Conservation (phyloP, 1,284 basidiomycete species). For the Fistulina hepatica region DNA sequence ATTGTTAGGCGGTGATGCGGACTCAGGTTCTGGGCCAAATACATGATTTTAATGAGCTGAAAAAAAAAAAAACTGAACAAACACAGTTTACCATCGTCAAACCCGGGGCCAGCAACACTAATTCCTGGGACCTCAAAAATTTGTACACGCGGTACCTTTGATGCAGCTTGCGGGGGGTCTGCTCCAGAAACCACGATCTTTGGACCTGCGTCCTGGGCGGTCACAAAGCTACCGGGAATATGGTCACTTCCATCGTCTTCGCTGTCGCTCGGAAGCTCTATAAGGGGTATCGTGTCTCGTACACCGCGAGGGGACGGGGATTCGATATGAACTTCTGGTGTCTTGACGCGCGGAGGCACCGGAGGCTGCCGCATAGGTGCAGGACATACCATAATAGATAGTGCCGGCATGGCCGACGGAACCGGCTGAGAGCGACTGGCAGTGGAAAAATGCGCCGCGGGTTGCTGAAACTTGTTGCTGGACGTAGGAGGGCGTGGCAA, state of each 20-base stretch:
- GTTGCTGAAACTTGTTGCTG: constrained; percentile 3
- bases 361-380: constrained; percentile 5
- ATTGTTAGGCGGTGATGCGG: constrained; percentile 8
- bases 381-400: neutral
- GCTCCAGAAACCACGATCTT: too few species aligned
- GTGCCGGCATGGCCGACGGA: constrained; percentile 1
- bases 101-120: constrained; percentile 9
- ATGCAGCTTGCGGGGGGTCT: neutral
- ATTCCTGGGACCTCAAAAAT: constrained; percentile 13
- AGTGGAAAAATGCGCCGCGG: constrained; percentile 11
- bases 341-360: too few species aligned
- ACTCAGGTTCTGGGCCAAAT: constrained; percentile 3
- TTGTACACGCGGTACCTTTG: constrained; percentile 1
- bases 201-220: constrained; percentile 3
- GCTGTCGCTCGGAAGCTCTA: constrained; percentile 10
- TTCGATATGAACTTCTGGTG: too few species aligned
- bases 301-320: constrained; percentile 2
- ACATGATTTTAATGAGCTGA: too few species aligned
- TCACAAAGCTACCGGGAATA: neutral
- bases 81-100: too few species aligned
- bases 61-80: too few species aligned
- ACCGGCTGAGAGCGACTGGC: constrained; percentile 8
- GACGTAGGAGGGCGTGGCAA: constrained; percentile 1
- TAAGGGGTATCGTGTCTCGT: constrained; percentile 7
- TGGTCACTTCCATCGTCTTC: constrained; percentile 7